Base-by-base conservation (phyloP, 2,329 filamentous ascomycete genomes). In the Gnomoniopsis smithogilvyi region DNA sequence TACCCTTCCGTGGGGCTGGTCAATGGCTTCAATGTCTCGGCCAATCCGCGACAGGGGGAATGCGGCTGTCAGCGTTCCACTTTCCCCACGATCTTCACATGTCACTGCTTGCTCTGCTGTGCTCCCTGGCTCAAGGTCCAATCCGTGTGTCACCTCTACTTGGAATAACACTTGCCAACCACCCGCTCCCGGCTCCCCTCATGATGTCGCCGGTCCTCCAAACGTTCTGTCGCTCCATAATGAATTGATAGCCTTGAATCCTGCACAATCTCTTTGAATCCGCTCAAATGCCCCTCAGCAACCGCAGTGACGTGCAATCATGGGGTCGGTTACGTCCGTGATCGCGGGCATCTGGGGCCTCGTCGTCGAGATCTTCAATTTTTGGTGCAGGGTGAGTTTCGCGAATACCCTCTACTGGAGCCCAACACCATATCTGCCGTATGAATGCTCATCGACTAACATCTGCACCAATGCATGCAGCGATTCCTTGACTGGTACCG, bases 401-500 rank as follows among this genome's bases (percentile, higher is more conserved):
- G n/a, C n/a, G n/a, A n/a, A 50, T 47, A 24, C 17, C 21, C 15
- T 14, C n/a, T 3, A 26, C 22, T 45, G 22, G 2, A 19, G 41
- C 10, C 4, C 41, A 21, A 21, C 4, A 19, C 41, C 41, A 10
- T 10, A 3, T 6, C 41, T 19, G 7, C 41, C 3, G 41, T 45
- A 17, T 36, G 30, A 11, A 30, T 15, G 2, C 22, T 43, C 15
- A 45, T 30, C 19, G 1, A 47, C 60, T 62, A 43, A 54, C 52
- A 6, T 8, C 12, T 10, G 19, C 19, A 30, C 14, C 38, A 34
- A 24, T 51, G 36, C 34, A 12, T 62, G 54, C 72, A 94, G 90
- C 88, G 85, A 77, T 74, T 91, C 53, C 76, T 83, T 62, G 77
- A 77, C 56, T 91, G 89, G 86, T 88, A 87, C 78, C 82, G 75